Evolutionary conservation across 176 grass and related monocot species (phyloP).

Genomic region (Secale cereale): DNA sequence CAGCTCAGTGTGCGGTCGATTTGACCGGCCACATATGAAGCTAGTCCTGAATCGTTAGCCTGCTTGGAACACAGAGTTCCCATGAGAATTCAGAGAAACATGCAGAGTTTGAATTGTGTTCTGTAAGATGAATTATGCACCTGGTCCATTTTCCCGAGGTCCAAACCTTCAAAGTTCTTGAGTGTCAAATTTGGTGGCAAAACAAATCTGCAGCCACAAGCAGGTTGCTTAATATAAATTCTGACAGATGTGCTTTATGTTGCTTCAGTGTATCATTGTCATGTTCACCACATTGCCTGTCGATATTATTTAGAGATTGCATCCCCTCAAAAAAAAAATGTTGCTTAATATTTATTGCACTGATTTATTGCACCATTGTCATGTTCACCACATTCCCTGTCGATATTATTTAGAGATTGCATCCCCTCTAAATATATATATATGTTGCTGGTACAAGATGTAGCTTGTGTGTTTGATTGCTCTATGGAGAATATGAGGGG

Average conservation of each 20-base stretch:
- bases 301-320: too few species aligned
- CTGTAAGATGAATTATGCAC: constrained; percentile 33
- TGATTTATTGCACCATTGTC: not conserved
- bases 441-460: too few species aligned
- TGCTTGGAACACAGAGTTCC: constrained; percentile 20
- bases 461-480: not conserved
- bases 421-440: too few species aligned
- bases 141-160: constrained; percentile 94
- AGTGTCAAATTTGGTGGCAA: constrained; percentile 84
- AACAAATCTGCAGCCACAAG: constrained; percentile 55
- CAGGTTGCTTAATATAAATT: not conserved
- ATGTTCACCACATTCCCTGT: not conserved
- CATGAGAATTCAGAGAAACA: not conserved
- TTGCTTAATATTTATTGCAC: too few species aligned
- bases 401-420: too few species aligned
- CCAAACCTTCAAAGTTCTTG: constrained; percentile 91
- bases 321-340: too few species aligned
- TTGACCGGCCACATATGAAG: constrained; percentile 93
- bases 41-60: constrained; percentile 84
- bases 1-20: constrained; percentile 93
- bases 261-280: not conserved
- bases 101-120: not conserved
- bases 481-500: not conserved
- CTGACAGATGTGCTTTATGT: not conserved
- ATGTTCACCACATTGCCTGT: not conserved